A percentile compares a stretch with the other conserved stretches of the same genome.
phyloP scores from a whole-genome alignment of 2,329 filamentous ascomycete genomes.

The Fusarium hostae region DNA sequence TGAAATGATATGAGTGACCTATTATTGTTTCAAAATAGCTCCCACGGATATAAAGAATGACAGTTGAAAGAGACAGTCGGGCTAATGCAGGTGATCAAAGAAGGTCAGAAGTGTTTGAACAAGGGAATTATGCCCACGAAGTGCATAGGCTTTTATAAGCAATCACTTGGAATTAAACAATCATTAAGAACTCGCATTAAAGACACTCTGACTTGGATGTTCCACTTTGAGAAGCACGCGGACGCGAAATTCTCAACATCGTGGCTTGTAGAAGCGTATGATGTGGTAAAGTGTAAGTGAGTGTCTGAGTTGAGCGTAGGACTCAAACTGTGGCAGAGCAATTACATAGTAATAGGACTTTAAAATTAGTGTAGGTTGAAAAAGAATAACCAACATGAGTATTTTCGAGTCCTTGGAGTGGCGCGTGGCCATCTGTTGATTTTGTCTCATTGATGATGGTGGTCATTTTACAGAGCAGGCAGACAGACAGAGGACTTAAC shows the following conservation, averaged over 20 bases:
- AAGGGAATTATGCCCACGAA: constrained; percentile 9
- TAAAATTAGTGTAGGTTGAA: constrained; percentile 7
- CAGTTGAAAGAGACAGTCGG: constrained; percentile 36
- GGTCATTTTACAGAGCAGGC: constrained; percentile 22
- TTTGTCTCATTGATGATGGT: constrained; percentile 34
- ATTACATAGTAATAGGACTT: constrained; percentile 1
- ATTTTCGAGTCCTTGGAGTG: constrained; percentile 1
- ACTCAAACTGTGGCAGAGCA: constrained; percentile 31
- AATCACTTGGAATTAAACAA: background rate
- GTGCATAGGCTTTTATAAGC: constrained; percentile 16
- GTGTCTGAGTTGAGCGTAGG: constrained; percentile 19
- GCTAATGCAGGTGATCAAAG: constrained; percentile 47
- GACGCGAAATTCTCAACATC: constrained; percentile 9
- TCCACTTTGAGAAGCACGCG: constrained; percentile 26
- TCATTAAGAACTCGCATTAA: constrained; percentile 1
- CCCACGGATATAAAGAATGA: constrained; percentile 36
- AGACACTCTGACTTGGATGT: background rate
- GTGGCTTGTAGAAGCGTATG: constrained; percentile 34
- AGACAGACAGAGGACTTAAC: background rate
- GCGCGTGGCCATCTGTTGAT: constrained; percentile 28
- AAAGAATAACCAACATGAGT: background rate
- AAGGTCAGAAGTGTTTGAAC: constrained; percentile 35
- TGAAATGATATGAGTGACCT: constrained; percentile 35
- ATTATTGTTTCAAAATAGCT: constrained; percentile 36
- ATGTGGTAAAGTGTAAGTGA: constrained; percentile 34